Base-by-base conservation (phyloP, 2,329 filamentous ascomycete genomes). In the Apiospora hydei region DNA sequence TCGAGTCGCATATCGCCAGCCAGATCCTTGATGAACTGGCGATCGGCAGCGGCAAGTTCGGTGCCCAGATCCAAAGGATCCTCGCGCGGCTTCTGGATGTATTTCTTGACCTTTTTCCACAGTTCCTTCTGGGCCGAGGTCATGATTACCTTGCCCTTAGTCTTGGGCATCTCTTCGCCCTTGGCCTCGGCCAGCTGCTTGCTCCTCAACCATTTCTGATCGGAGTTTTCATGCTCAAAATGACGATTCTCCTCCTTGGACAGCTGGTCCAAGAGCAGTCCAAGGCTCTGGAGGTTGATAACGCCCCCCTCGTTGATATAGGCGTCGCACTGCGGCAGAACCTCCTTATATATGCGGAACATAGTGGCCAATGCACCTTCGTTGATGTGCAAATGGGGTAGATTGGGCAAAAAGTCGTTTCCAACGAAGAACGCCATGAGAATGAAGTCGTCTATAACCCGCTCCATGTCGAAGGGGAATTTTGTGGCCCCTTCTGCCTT, bases 401-500 rank as follows among this genome's bases (percentile, higher is more conserved):
- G 87, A 83, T 99, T 98, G 3, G 96, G 96, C 82, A 99, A 88
- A 85, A 99, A 99, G 88, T 99, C 96, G 83, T 99, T 99, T 81
- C 96, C 96, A 78, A 99, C 94, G 82, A 99, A 99, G 85, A 99
- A 99, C 67, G 95, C 96, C 95, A 99, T 98, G 73, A 99, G 89
- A 81, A 99, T 98, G 83, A 99, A 99, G 86, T 99, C 96, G 81
- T 99, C 96, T 84, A 99, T 98, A 79, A 99, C 91, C 75, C 93
- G 91, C 85, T 99, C 96, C 88, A 99, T 92, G 80, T 99, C 93
- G 80, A 97, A 99, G 68, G 90, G 86, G 78, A 98, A 95, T 53
- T 85, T 87, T 77, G 98, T 86, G 77, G 86, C 85, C 24, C 91
- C 93, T 30, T 92, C 89, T 78, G 92, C 85, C 82, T 96, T 91